phyloP scores from a whole-genome alignment of 2,329 filamentous ascomycete species.

The Fusarium pseudonygamai region DNA sequence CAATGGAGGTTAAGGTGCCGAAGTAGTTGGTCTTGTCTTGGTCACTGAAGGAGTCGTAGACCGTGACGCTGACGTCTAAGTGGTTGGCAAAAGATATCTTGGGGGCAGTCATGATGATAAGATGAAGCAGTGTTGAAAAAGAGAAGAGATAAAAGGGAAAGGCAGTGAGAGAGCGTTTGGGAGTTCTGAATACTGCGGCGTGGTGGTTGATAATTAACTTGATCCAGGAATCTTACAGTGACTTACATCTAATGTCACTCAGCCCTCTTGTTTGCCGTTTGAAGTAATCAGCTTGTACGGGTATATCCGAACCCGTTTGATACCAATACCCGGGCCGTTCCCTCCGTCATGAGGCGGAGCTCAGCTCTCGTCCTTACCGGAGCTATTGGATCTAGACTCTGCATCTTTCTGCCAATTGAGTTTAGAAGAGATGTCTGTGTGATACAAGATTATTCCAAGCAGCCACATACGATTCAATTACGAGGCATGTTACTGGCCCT shows the following conservation, averaged over 20 bases:
- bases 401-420: not conserved
- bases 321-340: not conserved
- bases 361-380: not conserved
- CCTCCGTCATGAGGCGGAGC: not conserved
- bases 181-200: fast-evolving
- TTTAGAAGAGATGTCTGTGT: not conserved
- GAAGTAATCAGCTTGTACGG: not conserved
- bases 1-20: not conserved
- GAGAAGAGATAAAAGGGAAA: fast-evolving
- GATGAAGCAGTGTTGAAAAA: not conserved
- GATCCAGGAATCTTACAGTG: not conserved
- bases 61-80: not conserved
- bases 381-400: not conserved
- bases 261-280: not conserved
- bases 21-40: constrained; percentile 4
- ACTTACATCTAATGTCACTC: not conserved
- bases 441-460: not conserved
- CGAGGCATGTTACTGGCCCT: not conserved
- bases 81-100: not conserved
- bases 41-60: not conserved
- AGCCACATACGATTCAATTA: not conserved
- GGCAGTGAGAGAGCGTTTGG: fast-evolving
- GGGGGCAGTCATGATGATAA: not conserved
- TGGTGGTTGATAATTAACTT: not conserved
- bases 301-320: not conserved